phyloP scores from a whole-genome alignment of 345 rosid genomes.

The Hirschfeldia incana region DNA sequence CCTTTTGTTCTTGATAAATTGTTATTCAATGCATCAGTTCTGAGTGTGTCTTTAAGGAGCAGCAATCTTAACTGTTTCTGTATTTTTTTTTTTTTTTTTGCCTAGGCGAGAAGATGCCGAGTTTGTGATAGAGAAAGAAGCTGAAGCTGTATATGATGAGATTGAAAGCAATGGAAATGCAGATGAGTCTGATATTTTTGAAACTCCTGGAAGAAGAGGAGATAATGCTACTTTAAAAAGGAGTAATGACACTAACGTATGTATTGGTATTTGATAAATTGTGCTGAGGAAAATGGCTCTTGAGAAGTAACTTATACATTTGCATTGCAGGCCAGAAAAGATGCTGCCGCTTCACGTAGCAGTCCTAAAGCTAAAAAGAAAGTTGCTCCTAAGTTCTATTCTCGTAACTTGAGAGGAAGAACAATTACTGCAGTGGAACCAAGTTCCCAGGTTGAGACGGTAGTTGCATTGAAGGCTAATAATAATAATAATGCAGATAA shows the following conservation, averaged over 20 bases:
- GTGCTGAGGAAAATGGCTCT: not conserved
- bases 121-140: slow-evolving; percentile 31
- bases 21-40: not conserved
- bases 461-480: slow-evolving; percentile 20
- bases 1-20: not conserved
- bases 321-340: slow-evolving; percentile 29
- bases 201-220: not conserved
- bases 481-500: not conserved
- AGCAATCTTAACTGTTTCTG: not conserved
- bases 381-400: not conserved
- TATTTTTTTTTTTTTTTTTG: not conserved
- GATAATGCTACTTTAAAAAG: slow-evolving; percentile 14
- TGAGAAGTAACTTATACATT: not conserved
- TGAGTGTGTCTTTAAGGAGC: not conserved
- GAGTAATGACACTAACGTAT: slow-evolving; percentile 11
- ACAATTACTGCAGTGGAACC: not conserved
- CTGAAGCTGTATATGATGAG: slow-evolving; percentile 26
- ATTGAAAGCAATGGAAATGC: slow-evolving; percentile 1
- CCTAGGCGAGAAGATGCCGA: slow-evolving; percentile 31
- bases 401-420: slow-evolving; percentile 20
- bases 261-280: not conserved
- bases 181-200: slow-evolving; percentile 5
- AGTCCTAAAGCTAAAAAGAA: slow-evolving; percentile 17
- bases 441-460: not conserved
- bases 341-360: slow-evolving; percentile 3